A percentile compares a stretch with the other conserved stretches of the same genome.
phyloP scores from a whole-genome alignment of 1,139 yeast species.

The Saccharomyces hybrid region DNA sequence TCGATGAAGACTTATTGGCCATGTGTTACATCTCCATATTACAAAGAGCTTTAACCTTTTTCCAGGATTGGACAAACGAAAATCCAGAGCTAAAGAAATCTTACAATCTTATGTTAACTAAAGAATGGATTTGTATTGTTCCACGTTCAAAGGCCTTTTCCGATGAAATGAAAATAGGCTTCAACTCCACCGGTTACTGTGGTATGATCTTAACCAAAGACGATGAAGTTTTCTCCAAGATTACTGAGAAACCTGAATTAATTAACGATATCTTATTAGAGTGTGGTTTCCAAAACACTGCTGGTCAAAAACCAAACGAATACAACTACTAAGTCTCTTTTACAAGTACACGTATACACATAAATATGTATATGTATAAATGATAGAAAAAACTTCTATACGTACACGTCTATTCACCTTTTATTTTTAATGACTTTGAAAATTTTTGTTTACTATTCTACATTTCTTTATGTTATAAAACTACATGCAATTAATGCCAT shows the following conservation, averaged over 20 bases:
- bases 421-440: neutral
- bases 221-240: slow-evolving; percentile 41
- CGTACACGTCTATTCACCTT: neutral
- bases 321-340: slow-evolving; percentile 22
- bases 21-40: slow-evolving; percentile 63
- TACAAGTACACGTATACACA: neutral
- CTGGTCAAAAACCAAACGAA: slow-evolving; percentile 38
- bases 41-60: slow-evolving; percentile 60
- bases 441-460: neutral
- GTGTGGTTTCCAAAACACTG: slow-evolving; percentile 60
- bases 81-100: slow-evolving; percentile 35
- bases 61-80: slow-evolving; percentile 45
- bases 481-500: neutral
- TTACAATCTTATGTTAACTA: slow-evolving; percentile 76
- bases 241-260: slow-evolving; percentile 35
- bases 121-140: slow-evolving; percentile 72
- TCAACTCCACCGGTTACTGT: slow-evolving; percentile 74
- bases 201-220: slow-evolving; percentile 76
- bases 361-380: neutral
- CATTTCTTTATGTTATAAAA: neutral
- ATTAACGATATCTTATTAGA: slow-evolving; percentile 44
- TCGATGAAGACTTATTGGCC: slow-evolving; percentile 45
- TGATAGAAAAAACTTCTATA: neutral
- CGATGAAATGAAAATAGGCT: slow-evolving; percentile 40
- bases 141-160: slow-evolving; percentile 54